These are phyloP conservation scores for Stagonosporopsis rhizophila DNA, from an alignment of 2,329 filamentous ascomycete genomes.

Conservation along the genomic window DNA sequence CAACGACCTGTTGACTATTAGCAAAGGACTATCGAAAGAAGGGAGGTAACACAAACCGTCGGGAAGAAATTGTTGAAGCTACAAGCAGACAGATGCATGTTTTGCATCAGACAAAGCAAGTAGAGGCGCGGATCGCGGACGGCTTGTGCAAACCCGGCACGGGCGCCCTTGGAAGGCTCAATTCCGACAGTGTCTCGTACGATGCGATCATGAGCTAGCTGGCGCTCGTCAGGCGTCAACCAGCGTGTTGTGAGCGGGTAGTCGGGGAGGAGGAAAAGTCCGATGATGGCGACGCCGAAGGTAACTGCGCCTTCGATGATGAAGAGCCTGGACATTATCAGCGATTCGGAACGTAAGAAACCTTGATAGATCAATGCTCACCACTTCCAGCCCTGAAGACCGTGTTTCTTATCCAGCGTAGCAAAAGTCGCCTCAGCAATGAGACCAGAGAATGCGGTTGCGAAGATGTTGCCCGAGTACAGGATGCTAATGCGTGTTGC, in stretches of 20 bases:
- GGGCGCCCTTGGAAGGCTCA: slow-evolving; percentile 52
- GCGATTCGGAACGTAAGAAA: too few relatives aligned
- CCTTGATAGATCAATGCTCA: neutral
- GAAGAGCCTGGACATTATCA: slow-evolving; percentile 16
- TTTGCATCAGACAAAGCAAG: slow-evolving; percentile 63
- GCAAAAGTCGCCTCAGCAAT: slow-evolving; percentile 28
- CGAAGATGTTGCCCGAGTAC: slow-evolving; percentile 22
- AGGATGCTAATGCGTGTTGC: slow-evolving; percentile 27
- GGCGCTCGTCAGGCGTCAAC: slow-evolving; percentile 54
- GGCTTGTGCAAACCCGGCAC: slow-evolving; percentile 59
- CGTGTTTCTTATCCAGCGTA: slow-evolving; percentile 23
- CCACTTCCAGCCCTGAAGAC: slow-evolving; percentile 27
- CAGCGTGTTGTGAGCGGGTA: slow-evolving; percentile 50
- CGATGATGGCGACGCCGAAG: slow-evolving; percentile 36
- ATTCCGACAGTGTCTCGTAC: slow-evolving; percentile 58
- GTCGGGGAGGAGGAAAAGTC: slow-evolving; percentile 52
- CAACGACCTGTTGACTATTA: neutral
- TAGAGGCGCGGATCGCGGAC: slow-evolving; percentile 59
- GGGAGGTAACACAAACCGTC: neutral
- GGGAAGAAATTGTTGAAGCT: slow-evolving; percentile 50
- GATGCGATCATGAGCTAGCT: slow-evolving; percentile 41
- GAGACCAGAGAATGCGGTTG: slow-evolving; percentile 20
- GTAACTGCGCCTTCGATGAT: slow-evolving; percentile 39
- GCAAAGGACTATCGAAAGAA: neutral
- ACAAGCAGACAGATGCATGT: slow-evolving; percentile 58